A percentile compares a stretch with the other conserved stretches of the same genome.
Evolutionary conservation across 306 rosid species (phyloP).

Genomic region (Malus sieversii): DNA sequence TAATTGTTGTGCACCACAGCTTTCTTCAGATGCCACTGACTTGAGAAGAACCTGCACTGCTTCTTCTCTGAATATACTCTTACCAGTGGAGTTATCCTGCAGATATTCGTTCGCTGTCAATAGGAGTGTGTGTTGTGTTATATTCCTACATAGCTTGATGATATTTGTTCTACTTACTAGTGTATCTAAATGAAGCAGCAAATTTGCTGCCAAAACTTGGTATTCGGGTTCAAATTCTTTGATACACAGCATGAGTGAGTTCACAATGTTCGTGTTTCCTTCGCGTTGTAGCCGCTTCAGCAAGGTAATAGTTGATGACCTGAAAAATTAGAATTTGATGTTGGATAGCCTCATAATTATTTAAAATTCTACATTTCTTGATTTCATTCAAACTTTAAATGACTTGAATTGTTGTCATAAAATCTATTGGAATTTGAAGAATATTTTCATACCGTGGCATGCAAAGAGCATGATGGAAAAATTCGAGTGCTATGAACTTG

Average conservation of each 20-base stretch:
- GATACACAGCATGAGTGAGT: slow-evolving; percentile 46
- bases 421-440: neutral
- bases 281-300: slow-evolving; percentile 51
- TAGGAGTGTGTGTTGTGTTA: neutral
- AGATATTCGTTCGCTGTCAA: neutral
- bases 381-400: neutral
- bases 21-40: slow-evolving; percentile 50
- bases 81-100: slow-evolving; percentile 46
- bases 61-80: slow-evolving; percentile 43
- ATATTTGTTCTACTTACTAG: slow-evolving; percentile 31
- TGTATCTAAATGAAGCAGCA: slow-evolving; percentile 56
- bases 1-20: slow-evolving; percentile 38
- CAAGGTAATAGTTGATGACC: slow-evolving; percentile 57
- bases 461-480: slow-evolving; percentile 63
- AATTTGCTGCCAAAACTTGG: slow-evolving; percentile 63
- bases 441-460: slow-evolving; percentile 50
- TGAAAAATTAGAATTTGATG: slow-evolving; percentile 9
- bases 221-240: slow-evolving; percentile 51
- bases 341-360: neutral
- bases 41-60: slow-evolving; percentile 49
- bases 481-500: slow-evolving; percentile 53
- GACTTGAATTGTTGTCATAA: neutral
- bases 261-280: slow-evolving; percentile 43
- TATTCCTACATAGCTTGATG: neutral
- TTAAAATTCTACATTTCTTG: neutral